A percentile compares a stretch with the other conserved stretches of the same genome.
Evolutionary conservation across 2,329 filamentous ascomycete genomes (phyloP).

Genomic region (Phialophora tarda): DNA sequence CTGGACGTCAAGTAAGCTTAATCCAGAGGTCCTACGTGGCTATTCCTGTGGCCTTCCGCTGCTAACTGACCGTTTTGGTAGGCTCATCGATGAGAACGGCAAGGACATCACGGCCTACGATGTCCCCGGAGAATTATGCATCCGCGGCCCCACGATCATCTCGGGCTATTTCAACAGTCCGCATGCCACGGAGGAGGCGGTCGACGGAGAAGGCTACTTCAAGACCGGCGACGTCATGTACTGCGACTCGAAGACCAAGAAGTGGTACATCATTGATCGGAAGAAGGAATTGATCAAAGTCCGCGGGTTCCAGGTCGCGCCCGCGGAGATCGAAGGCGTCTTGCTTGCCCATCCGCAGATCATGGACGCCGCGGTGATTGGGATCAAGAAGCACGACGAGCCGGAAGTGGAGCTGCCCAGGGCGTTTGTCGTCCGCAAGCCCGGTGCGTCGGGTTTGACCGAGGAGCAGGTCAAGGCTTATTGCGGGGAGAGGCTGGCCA

Average conservation of each 20-base stretch:
- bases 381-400: conserved; percentile 47
- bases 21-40: neutral
- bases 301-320: conserved; percentile 53
- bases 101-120: conserved; percentile 60
- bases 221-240: conserved; percentile 64
- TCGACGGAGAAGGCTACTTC: conserved; percentile 59
- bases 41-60: neutral
- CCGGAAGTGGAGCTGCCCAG: conserved; percentile 38
- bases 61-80: neutral
- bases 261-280: conserved; percentile 68
- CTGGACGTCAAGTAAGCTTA: conserved; percentile 31
- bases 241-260: conserved; percentile 68
- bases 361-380: conserved; percentile 55
- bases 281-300: conserved; percentile 39
- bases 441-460: conserved; percentile 44
- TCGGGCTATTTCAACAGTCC: conserved; percentile 47
- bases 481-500: conserved; percentile 55
- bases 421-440: conserved; percentile 56
- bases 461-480: conserved; percentile 51
- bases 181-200: conserved; percentile 41
- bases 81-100: conserved; percentile 62
- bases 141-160: conserved; percentile 49
- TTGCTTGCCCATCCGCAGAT: conserved; percentile 53
- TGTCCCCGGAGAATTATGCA: conserved; percentile 54
- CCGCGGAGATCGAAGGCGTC: conserved; percentile 55